phyloP scores from a whole-genome alignment of 768 basidiomycete species.

The Rhizopogon roseolus region DNA sequence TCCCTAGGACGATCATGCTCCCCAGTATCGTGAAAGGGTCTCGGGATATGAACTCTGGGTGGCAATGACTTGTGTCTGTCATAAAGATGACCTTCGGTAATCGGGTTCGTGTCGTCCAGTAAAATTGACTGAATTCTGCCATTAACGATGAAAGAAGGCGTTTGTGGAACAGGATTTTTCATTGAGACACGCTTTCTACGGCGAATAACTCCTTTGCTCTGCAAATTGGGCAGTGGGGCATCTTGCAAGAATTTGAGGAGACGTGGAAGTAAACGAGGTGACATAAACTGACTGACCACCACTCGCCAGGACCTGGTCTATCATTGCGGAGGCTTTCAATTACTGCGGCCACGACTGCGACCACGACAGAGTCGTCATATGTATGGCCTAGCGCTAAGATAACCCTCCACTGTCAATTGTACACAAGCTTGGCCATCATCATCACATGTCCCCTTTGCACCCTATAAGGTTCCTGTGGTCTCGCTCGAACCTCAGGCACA shows the following conservation, averaged over 20 bases:
- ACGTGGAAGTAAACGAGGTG: slow-evolving; percentile 64
- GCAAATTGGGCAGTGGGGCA: slow-evolving; percentile 19
- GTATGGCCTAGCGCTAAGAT: background rate
- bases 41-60: slow-evolving; percentile 36
- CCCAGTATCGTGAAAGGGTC: slow-evolving; percentile 15
- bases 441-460: slow-evolving; percentile 20
- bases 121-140: slow-evolving; percentile 56
- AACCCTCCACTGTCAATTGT: background rate
- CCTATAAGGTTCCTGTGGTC: slow-evolving; percentile 32
- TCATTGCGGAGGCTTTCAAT: background rate
- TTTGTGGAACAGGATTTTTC: slow-evolving; percentile 28
- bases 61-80: slow-evolving; percentile 53
- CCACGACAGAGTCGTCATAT: background rate
- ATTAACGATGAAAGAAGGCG: slow-evolving; percentile 41
- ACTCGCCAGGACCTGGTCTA: background rate
- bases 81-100: slow-evolving; percentile 47
- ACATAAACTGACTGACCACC: slow-evolving; percentile 33
- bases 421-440: background rate
- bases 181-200: slow-evolving; percentile 24
- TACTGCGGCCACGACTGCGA: background rate
- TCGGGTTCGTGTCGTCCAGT: slow-evolving; percentile 49
- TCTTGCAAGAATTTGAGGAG: slow-evolving; percentile 41
- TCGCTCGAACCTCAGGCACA: slow-evolving; percentile 24
- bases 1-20: slow-evolving; percentile 38
- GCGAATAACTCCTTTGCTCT: slow-evolving; percentile 4